These are phyloP conservation scores for Trifolium dubium DNA, from an alignment of 306 rosid species.

Conservation along the genomic window DNA sequence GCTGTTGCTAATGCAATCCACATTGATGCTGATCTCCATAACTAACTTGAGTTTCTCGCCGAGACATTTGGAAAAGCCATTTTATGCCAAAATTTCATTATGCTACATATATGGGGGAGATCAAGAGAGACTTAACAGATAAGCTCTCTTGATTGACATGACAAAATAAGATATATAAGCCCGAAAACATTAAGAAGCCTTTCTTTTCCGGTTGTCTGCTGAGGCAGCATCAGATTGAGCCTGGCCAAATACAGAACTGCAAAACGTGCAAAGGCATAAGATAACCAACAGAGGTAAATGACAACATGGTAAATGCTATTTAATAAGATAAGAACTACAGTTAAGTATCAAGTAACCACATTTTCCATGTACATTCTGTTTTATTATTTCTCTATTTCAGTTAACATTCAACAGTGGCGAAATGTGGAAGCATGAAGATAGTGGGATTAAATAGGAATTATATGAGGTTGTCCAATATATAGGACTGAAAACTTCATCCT, in stretches of 20 bases:
- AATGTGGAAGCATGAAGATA: slow-evolving; percentile 7
- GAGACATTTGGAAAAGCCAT: background rate
- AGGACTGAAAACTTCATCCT: slow-evolving; percentile 11
- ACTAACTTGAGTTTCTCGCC: slow-evolving; percentile 35
- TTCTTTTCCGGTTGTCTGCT: slow-evolving; percentile 63
- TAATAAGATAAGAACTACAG: background rate
- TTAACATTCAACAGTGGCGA: no score
- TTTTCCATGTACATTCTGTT: slow-evolving; percentile 13
- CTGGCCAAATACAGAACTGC: slow-evolving; percentile 87
- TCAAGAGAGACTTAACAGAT: slow-evolving; percentile 21
- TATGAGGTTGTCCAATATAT: slow-evolving; percentile 4
- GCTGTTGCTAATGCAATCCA: slow-evolving; percentile 12
- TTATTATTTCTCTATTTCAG: slow-evolving; percentile 16
- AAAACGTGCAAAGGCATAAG: slow-evolving; percentile 37
- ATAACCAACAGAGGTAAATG: slow-evolving; percentile 25
- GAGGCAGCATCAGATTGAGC: slow-evolving; percentile 54
- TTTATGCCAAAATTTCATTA: slow-evolving; percentile 30
- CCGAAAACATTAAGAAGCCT: slow-evolving; percentile 37
- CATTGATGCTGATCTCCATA: slow-evolving; percentile 17
- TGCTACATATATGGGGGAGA: slow-evolving; percentile 7
- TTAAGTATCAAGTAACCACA: slow-evolving; percentile 16
- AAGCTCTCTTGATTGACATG: slow-evolving; percentile 26
- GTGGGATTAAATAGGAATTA: slow-evolving; percentile 10
- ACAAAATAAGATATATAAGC: slow-evolving; percentile 16
- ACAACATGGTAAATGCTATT: slow-evolving; percentile 1